Evolutionary conservation across 2,329 filamentous ascomycete genomes (phyloP), one percentile per base, ranked within the genome.

Genomic region (Fusarium pseudoanthophilum): DNA sequence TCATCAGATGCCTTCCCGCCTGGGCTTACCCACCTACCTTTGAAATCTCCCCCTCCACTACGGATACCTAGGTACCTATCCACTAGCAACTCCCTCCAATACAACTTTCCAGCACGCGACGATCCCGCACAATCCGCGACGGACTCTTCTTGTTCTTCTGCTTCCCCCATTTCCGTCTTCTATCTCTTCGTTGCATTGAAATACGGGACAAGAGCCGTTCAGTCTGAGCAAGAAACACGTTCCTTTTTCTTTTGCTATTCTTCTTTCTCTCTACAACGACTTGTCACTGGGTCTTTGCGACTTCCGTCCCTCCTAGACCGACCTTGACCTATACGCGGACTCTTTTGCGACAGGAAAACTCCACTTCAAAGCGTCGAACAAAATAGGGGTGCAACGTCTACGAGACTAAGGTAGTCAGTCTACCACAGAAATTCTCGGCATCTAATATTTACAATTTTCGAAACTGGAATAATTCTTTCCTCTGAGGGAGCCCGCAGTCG

Each of bases 121-220:
- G 69, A 73, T 73, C 70, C 70, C 71, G 71, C 70, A 67, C 61
- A 73, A 74, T 57, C 71, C 71, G 71, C 36, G 43, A 66, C 36
- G 18, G 36, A 11, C 36, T 58, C 49, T 66, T 16, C 40, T 39
- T 46, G 32, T 36, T 43, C 39, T 52, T 57, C 26, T 55, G 30
- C 26, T 40, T 63, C 26, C 32, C 45, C 40, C 32, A 11, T 37
- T 53, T 24, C 21, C 40, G 45, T 57, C 37, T 52, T 43, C 26
- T 30, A 32, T 71, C 24, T 37, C 32, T 63, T 51, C n/a, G 32
- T 37, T 40, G 10, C 32, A 49, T 30, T 26, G 6, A 18, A 36
- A 26, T 42, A 45, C 20, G 28, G 51, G n/a, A 69, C 36, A 69
- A 32, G 40, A 21, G 26, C 42, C 11, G 28, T 21, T 45, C 51